Evolutionary conservation across 2,329 filamentous ascomycete species (phyloP), one percentile per base, ranked within the genome.

Genomic region (Didymella glomerata): DNA sequence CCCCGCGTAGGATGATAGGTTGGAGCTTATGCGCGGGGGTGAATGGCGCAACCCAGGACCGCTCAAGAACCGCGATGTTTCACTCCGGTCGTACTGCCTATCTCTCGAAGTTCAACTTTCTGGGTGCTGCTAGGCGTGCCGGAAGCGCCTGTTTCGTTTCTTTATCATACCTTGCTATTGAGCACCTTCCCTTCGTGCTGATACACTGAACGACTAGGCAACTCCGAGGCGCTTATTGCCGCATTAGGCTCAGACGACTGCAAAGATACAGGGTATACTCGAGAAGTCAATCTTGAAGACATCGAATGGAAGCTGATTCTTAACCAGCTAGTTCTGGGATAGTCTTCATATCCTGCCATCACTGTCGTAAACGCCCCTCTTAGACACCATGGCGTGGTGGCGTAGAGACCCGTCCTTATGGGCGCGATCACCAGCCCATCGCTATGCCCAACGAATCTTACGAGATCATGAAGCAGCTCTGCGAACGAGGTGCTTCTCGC

Each of bases 401-500:
- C 72, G 67, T 36, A 69, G 67, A 45, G 68, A 75, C 48, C 63
- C 70, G 22, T 65, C 65, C 9, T 56, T 68, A 27, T 69, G 66
- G 59, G 56, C 58, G 28, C 63, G 64, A 48, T 66, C 64, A 6
- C 63, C 68, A 24, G 54, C 69, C 38, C 64, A 72, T 42, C 70
- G 64, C 48, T 68, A 68, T 48, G 54, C 65, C 18, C 67, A 69
- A 40, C 68, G 63, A 13, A 18, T 63, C 42, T 58, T 73, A 20
- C 64, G 63, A 40, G 68, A 71, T 28, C 63, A 68, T 44, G 66
- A 70, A 30, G 61, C 68, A 34, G 44, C 57, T 24, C 60, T 74
- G n/a, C 67, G 68, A 14, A 61, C 66, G 24, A 67, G 71, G 34
- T 68, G 66, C 65, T 74, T 75, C 64, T 74, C 72, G 22, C 68